Conservation (phyloP, 805 yeast genomes). For the Suhomyces xylopsoci region DNA sequence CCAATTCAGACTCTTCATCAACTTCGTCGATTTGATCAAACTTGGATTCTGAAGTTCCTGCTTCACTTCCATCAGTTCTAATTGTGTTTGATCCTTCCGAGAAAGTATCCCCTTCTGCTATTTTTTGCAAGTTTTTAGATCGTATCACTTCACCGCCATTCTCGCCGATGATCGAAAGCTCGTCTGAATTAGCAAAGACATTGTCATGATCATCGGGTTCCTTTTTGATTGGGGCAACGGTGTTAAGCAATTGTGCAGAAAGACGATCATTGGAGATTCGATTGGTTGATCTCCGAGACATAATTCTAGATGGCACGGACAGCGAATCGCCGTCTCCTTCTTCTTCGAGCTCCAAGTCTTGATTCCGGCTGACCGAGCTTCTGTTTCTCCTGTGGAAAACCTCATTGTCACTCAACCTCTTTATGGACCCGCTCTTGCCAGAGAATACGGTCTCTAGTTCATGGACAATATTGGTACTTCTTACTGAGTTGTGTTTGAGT, state of each 20-base stretch:
- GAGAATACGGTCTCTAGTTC: slow-evolving; percentile 12
- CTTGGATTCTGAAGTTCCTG: neutral
- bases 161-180: slow-evolving; percentile 9
- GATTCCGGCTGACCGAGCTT: neutral
- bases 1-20: neutral
- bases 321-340: neutral
- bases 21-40: neutral
- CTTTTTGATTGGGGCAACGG: neutral
- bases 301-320: neutral
- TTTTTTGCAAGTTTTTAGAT: neutral
- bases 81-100: neutral
- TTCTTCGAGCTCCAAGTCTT: neutral
- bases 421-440: neutral
- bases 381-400: neutral
- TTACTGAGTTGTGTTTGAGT: neutral
- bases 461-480: slow-evolving; percentile 6
- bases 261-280: neutral
- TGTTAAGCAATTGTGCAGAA: neutral
- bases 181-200: slow-evolving; percentile 8
- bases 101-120: neutral
- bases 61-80: neutral
- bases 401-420: neutral
- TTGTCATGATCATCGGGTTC: neutral
- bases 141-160: neutral
- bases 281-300: neutral